phyloP scores from a whole-genome alignment of 768 basidiomycete species.

The Artomyces pyxidatus region DNA sequence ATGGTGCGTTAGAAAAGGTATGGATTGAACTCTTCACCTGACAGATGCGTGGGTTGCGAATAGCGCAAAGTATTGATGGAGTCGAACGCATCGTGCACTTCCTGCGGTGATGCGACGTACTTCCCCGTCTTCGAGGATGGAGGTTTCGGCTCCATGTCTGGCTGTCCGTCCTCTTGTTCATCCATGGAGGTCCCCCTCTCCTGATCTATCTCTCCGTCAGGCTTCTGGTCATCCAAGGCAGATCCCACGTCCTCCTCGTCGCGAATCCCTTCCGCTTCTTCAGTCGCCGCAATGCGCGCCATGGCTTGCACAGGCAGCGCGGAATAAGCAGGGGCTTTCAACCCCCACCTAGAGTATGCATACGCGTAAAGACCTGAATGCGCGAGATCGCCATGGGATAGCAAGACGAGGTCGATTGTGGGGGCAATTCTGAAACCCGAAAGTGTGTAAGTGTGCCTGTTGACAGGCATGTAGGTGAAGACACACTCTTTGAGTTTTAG shows the following conservation, averaged over 20 bases:
- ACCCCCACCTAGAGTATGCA: conserved; percentile 79
- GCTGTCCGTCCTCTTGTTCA: conserved; percentile 21
- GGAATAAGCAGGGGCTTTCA: conserved; percentile 87
- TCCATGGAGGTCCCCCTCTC: conserved; percentile 20
- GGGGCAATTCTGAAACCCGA: conserved; percentile 56
- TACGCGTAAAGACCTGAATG: conserved; percentile 93
- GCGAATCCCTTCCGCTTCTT: conserved; percentile 77
- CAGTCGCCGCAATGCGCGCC: conserved; percentile 84
- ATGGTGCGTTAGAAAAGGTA: neutral
- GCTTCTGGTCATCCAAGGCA: neutral
- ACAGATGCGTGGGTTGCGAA: conserved; percentile 91
- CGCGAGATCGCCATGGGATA: conserved; percentile 87
- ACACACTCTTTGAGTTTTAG: conserved; percentile 59
- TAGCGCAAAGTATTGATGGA: conserved; percentile 87
- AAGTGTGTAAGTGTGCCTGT: neutral
- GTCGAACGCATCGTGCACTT: conserved; percentile 92
- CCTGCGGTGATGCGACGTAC: conserved; percentile 68
- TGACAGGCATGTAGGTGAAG: neutral
- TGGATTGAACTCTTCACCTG: conserved; percentile 42
- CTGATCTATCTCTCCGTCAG: conserved; percentile 10
- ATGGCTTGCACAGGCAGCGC: conserved; percentile 94
- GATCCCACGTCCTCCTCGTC: conserved; percentile 58
- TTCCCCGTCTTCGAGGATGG: conserved; percentile 32
- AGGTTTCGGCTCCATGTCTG: conserved; percentile 18
- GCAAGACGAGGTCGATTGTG: conserved; percentile 79